A percentile compares a stretch with the other conserved stretches of the same genome.
phyloP scores from a whole-genome alignment of 2,329 filamentous ascomycete genomes.

The Coniosporium tulheliwenetii region DNA sequence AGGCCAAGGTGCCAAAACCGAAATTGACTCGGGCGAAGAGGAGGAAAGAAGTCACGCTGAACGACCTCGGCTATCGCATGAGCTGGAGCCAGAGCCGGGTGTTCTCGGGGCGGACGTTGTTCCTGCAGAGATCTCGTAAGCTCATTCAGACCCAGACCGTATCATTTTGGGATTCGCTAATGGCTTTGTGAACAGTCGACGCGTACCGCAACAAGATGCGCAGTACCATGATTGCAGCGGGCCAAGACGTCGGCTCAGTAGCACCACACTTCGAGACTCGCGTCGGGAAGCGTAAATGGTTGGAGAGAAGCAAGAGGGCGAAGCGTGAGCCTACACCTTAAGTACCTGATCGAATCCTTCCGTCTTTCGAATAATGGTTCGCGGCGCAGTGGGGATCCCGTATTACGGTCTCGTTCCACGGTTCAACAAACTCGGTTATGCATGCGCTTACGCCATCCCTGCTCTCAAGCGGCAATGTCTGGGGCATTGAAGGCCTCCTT shows the following conservation, averaged over 20 bases:
- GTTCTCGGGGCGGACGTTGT: slow-evolving; percentile 73
- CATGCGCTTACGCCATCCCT: too few relatives aligned
- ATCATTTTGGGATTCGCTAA: slow-evolving; percentile 7
- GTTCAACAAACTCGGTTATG: too few relatives aligned
- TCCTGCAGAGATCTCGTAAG: slow-evolving; percentile 83
- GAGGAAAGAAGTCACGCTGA: slow-evolving; percentile 74
- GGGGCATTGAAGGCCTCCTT: too few relatives aligned
- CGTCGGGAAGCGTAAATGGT: slow-evolving; percentile 57
- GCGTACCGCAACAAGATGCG: slow-evolving; percentile 88
- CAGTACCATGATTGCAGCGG: slow-evolving; percentile 61
- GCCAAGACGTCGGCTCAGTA: slow-evolving; percentile 57
- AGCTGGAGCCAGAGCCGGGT: slow-evolving; percentile 91
- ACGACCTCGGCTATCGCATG: slow-evolving; percentile 89
- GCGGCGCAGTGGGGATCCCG: too few relatives aligned
- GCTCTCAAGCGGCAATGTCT: too few relatives aligned
- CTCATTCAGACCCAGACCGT: slow-evolving; percentile 13
- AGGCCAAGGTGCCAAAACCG: slow-evolving; percentile 61
- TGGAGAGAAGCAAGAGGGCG: slow-evolving; percentile 28
- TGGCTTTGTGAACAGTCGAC: slow-evolving; percentile 47
- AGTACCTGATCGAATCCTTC: too few relatives aligned
- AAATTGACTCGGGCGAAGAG: slow-evolving; percentile 54
- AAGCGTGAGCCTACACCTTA: slow-evolving; percentile 14
- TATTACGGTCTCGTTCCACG: too few relatives aligned
- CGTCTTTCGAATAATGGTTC: too few relatives aligned
- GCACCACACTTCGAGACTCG: slow-evolving; percentile 83